These are phyloP conservation scores for Tremellales sp. DNA, from an alignment of 1,284 basidiomycete species.

Conservation along the genomic window DNA sequence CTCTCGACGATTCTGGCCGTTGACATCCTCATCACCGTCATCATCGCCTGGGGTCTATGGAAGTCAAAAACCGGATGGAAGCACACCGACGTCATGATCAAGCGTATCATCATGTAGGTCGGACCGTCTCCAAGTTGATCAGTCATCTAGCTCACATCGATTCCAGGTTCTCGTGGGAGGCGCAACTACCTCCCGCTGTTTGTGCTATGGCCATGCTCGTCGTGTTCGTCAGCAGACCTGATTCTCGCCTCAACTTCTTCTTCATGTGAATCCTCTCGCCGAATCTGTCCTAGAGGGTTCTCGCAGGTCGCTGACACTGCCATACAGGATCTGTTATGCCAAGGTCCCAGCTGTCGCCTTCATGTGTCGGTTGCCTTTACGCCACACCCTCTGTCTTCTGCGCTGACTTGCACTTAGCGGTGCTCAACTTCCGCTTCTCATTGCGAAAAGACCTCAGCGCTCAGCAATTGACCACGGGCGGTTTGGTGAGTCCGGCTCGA, in stretches of 20 bases:
- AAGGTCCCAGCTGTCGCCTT: neutral
- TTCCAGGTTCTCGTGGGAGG: neutral
- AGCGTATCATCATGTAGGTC: neutral
- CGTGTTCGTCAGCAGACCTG: neutral
- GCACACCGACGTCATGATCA: conserved; percentile 1
- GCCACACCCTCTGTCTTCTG: neutral
- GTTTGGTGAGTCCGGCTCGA: neutral
- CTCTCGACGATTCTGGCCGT: neutral
- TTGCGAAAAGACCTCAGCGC: neutral
- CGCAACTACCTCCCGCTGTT: neutral
- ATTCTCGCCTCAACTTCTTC: neutral
- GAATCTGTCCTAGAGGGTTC: neutral
- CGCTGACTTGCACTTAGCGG: neutral
- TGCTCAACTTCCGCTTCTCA: neutral
- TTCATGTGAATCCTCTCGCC: neutral
- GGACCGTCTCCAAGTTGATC: neutral
- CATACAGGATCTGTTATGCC: neutral
- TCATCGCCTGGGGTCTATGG: conserved; percentile 1
- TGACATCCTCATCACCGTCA: conserved; percentile 2
- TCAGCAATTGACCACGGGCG: neutral
- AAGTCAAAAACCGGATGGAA: neutral
- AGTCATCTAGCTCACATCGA: neutral
- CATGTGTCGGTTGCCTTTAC: neutral
- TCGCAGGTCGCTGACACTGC: too few species aligned
- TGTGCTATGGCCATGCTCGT: neutral